Base-by-base conservation (phyloP, 169 alveolate species). In the Eimeria maxima region DNA sequence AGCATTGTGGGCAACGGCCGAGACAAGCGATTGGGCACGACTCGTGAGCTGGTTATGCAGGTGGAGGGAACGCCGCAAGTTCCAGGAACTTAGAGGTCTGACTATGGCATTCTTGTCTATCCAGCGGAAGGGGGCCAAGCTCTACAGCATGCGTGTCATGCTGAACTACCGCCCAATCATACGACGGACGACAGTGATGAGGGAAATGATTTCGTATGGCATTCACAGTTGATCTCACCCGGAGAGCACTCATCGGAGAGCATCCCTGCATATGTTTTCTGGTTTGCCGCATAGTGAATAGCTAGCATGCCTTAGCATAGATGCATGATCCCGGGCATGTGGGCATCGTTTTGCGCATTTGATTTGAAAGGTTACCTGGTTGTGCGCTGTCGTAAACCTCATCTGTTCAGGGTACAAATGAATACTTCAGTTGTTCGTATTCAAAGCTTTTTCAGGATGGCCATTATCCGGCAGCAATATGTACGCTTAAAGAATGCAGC, bases 391-490 rank as follows among this genome's bases (percentile, higher is more conserved):
- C 63, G 33, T 33, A 42, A 18, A 16, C 27, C 63, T 74, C 60
- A 16, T 16, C 83, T 29, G 53, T 74, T 60, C 91, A 95, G 96
- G 63, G 55, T 60, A 20, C 96, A 97, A 44, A 60, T 93, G 69
- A 96, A 97, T 4, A 95, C 96, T 5, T 97, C 98, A 18, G 95
- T 97, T 53, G 84, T 95, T n/a, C 96, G 96, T 91, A 97, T 96
- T 38, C 98, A 97, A 90, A 97, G 97, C 91, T 87, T 97, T 93
- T 78, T 97, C 81, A 88, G 98, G 65, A 97, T 97, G 98, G 95
- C 90, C 73, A 93, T 96, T 76, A 94, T 97, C 76, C 92, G 97
- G 44, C 95, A 92, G 86, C 98, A 97, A 81, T 97, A 95, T 92
- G 47, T 96, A 24, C 76, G 87, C 90, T 88, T 97, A 38, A 92